A percentile compares a stretch with the other conserved stretches of the same genome.
Conservation (phyloP, 2,329 filamentous ascomycete genomes). For the Cladosporium sp. region DNA sequence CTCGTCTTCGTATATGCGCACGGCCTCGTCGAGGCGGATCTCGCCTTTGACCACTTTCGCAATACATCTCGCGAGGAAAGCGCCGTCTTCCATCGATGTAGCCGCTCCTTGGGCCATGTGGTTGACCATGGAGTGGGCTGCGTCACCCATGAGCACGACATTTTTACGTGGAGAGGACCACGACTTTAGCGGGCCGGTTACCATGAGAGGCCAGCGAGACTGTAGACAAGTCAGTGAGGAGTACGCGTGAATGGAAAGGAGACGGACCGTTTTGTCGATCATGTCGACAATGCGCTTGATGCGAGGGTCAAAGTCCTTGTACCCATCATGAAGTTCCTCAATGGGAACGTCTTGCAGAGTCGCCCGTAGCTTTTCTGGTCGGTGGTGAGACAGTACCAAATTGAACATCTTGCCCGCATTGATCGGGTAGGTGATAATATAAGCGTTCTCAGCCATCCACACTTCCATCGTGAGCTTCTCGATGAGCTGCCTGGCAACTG, state of each 20-base stretch:
- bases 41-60: constrained; percentile 32
- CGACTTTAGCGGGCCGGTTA: constrained; percentile 38
- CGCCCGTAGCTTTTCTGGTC: constrained; percentile 29
- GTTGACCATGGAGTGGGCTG: constrained; percentile 41
- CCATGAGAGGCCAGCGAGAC: constrained; percentile 42
- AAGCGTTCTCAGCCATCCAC: constrained; percentile 39
- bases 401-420: constrained; percentile 43
- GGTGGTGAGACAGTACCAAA: constrained; percentile 43
- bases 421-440: constrained; percentile 47
- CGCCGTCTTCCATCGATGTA: constrained; percentile 44
- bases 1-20: constrained; percentile 38
- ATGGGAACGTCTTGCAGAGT: constrained; percentile 35
- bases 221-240: not conserved
- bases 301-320: constrained; percentile 43
- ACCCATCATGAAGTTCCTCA: constrained; percentile 40
- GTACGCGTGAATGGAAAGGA: not conserved
- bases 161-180: constrained; percentile 42
- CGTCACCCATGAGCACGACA: constrained; percentile 43
- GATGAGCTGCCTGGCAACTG: constrained; percentile 31
- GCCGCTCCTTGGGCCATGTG: constrained; percentile 44
- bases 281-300: constrained; percentile 41
- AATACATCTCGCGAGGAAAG: constrained; percentile 38
- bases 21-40: constrained; percentile 33
- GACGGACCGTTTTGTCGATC: constrained; percentile 29
- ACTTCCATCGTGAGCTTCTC: constrained; percentile 42